Base-by-base conservation (phyloP, 352 stramenopile genomes). In the Phytophthora uliginosa region DNA sequence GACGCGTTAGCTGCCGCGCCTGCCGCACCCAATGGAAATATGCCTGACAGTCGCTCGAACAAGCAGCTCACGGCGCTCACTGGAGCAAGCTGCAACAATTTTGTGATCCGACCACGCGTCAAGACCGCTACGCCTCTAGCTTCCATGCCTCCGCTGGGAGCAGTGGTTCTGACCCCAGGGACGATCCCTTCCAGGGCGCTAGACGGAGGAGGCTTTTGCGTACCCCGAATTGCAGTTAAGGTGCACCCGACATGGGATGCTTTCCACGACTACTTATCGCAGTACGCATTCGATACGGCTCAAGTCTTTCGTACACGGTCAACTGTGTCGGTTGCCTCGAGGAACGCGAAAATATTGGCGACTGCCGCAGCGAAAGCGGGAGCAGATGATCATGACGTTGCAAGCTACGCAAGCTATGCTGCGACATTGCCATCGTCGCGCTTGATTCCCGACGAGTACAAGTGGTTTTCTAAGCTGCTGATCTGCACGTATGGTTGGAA, bases 401-500 rank as follows among this genome's bases (percentile, higher is more conserved):
- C 75, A 28, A 67, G 55, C 8, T 89, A 89, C 33, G 61, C 67
- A 3, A 84, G 76, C n/a, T 84, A 84, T 26, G 58, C 69, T 1
- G 36, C 51, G 0, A 50, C 69, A 4, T 77, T 82, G 0, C 63
- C 77, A 4, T 64, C 51, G 0, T 70, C 63, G 2, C 78, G 84
- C 18, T 22, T 92, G 55, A 82, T 93, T 12, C 87, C 87, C 0
- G 67, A 89, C 22, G 50, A 76, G 13, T 78, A 81, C 51, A 90
- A 89, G 36, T 95, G 87, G 87, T 92, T 88, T 48, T 93, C 85
- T 1, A 95, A 95, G 71, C 65, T 95, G 68, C 59, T 93, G 20
- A 93, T 93, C 51, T 95, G 87, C 60, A 90, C 82, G 7, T 84
- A 91, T 55, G 87, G 87, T 0, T 93, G 87, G 87, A 91, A 91